Evolutionary conservation across 192 early-diverging fungal genomes (phyloP).

Genomic region (Obelidium mucronatum): DNA sequence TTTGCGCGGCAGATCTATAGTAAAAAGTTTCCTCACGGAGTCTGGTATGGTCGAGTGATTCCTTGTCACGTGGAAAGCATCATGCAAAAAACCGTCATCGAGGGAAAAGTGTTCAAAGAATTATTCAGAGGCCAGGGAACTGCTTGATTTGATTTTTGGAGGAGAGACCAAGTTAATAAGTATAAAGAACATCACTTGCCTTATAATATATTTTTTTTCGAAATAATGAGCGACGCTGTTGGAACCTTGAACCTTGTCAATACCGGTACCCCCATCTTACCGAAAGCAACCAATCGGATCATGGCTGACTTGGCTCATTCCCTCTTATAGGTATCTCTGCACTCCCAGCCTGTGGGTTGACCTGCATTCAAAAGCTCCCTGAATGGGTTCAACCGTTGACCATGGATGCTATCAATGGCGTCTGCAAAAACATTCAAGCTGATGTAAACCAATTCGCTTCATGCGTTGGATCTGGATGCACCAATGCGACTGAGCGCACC

Average conservation of each 20-base stretch:
- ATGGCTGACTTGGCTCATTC: too few relatives aligned
- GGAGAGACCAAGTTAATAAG: neutral
- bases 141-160: neutral
- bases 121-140: conserved; percentile 50
- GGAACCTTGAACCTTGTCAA: too few relatives aligned
- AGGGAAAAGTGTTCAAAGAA: conserved; percentile 55
- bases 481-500: neutral
- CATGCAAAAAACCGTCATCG: conserved; percentile 42
- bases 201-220: too few relatives aligned
- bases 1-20: conserved; percentile 45
- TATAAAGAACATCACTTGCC: too few relatives aligned
- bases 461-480: conserved; percentile 8
- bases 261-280: too few relatives aligned
- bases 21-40: conserved; percentile 38
- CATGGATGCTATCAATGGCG: conserved; percentile 5
- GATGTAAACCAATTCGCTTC: neutral
- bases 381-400: conserved; percentile 13
- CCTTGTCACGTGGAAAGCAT: conserved; percentile 54
- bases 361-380: conserved; percentile 17
- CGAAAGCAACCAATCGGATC: too few relatives aligned
- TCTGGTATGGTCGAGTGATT: conserved; percentile 62
- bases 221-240: too few relatives aligned
- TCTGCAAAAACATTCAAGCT: conserved; percentile 15
- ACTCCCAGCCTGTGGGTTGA: conserved; percentile 16
- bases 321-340: too few relatives aligned